Evolutionary conservation across 2,329 filamentous ascomycete species (phyloP), one percentile per base, ranked within the genome.

Genomic region (Phialophora macrospora): DNA sequence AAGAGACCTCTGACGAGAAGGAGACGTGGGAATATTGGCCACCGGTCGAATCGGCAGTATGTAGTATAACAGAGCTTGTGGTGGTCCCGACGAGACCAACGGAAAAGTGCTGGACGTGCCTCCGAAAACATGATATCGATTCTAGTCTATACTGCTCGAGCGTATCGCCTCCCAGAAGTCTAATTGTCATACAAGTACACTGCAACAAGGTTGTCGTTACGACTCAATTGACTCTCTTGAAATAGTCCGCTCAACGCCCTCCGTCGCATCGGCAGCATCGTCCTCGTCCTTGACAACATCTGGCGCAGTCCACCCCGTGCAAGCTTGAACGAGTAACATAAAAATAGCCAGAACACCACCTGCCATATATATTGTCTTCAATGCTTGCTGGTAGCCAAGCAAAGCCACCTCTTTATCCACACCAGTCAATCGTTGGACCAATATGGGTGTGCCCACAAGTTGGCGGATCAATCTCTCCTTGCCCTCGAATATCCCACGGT

Each of bases 371-470:
- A 88, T 74, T 6, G 78, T 78, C 58, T 78, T 81, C 22, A 88
- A 71, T 0, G 82, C 85, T n/a, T 79, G 77, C 61, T 83, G 79
- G 72, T 88, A 89, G 1, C 82, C 82, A 12, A 75, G 65, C 0
- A 87, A 73, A 0, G 87, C 87, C 28, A 87, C 76, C 8, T 77
- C 74, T 48, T 75, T 80, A 66, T 87, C 84, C 6, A 75, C 71
- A 0, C 85, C 86, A 0, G 77, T 68, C 51, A 89, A 70, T 11
- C 72, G 73, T 32, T 77, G 75, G 0, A 88, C 86, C 14, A 86
- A 73, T 0, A 82, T 85, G 2, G 87, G 87, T 69, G 84, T 87
- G 0, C 87, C 87, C 9, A 88, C 72, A 12, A 89, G 75, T 58
- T 79, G 79, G n/a, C 83, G 77, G 1, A 88, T 79, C 20, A 89